Evolutionary conservation across 2,329 filamentous ascomycete genomes (phyloP).

Genomic region (Ceratocystiopsis brevicomis): DNA sequence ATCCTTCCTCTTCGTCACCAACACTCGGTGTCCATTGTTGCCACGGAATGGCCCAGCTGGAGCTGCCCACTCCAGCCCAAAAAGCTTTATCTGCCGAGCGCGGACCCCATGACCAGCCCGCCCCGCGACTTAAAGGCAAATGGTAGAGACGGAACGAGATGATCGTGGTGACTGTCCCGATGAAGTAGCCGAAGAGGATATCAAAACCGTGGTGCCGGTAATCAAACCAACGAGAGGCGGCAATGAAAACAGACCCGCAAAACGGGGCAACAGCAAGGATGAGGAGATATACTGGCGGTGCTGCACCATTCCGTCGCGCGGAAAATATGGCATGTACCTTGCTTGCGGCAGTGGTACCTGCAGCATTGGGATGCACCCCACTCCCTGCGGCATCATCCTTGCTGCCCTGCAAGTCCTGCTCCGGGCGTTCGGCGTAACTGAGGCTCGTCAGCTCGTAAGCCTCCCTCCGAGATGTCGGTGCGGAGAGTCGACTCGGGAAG

Average conservation of each 20-base stretch:
- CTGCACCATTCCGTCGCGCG: slow-evolving; percentile 54
- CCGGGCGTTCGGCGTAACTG: too few relatives aligned
- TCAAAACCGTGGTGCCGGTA: slow-evolving; percentile 88
- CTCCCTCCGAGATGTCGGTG: slow-evolving; percentile 1
- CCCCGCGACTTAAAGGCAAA: slow-evolving; percentile 56
- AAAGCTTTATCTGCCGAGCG: slow-evolving; percentile 51
- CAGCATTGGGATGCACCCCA: too few relatives aligned
- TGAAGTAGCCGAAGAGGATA: slow-evolving; percentile 64
- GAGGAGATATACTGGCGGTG: slow-evolving; percentile 65
- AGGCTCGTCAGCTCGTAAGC: background rate
- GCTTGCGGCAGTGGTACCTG: too few relatives aligned
- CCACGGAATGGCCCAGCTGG: slow-evolving; percentile 27
- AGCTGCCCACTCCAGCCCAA: slow-evolving; percentile 51
- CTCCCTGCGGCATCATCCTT: too few relatives aligned
- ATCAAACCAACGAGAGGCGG: slow-evolving; percentile 72
- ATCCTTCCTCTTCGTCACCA: slow-evolving; percentile 15
- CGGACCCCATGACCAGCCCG: slow-evolving; percentile 79
- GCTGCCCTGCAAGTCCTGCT: too few relatives aligned
- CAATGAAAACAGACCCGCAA: slow-evolving; percentile 59
- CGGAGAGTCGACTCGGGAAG: slow-evolving; percentile 48
- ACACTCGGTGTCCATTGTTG: background rate
- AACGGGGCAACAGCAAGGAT: slow-evolving; percentile 52
- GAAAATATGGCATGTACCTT: slow-evolving; percentile 21
- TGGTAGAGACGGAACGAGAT: slow-evolving; percentile 77
- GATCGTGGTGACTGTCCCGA: slow-evolving; percentile 53